Percentiles rank a stretch among this genome's conserved stretches.
phyloP scores from a whole-genome alignment of 306 rosid species.

The Pueraria montana region DNA sequence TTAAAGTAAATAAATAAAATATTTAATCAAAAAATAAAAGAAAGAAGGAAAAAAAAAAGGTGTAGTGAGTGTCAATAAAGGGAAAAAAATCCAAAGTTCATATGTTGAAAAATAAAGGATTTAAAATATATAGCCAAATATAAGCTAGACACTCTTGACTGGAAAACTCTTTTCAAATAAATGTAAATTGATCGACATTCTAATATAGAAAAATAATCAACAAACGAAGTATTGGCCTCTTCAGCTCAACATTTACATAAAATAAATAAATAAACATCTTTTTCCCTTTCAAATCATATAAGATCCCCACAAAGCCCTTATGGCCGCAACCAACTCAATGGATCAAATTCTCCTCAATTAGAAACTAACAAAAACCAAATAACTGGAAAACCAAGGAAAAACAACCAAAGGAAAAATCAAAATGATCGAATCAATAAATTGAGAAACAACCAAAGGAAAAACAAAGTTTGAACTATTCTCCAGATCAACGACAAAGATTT shows the following conservation, averaged over 20 bases:
- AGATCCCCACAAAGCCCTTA: conserved; percentile 23
- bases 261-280: background rate
- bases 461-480: background rate
- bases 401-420: background rate
- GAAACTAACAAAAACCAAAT: background rate
- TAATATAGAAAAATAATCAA: conserved; percentile 3
- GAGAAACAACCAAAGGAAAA: background rate
- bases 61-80: background rate
- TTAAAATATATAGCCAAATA: conserved; percentile 3
- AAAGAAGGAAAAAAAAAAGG: background rate
- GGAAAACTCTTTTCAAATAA: background rate
- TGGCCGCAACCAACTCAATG: background rate
- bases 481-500: background rate
- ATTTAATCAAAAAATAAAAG: conserved; percentile 28
- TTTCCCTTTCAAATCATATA: conserved; percentile 1
- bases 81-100: conserved; percentile 37
- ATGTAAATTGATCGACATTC: conserved; percentile 11
- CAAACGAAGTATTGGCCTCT: background rate
- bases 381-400: conserved; percentile 5
- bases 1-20: conserved; percentile 30
- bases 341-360: conserved; percentile 15
- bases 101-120: conserved; percentile 13
- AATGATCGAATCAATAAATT: no score
- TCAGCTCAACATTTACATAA: background rate
- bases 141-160: background rate